A percentile compares a stretch with the other conserved stretches of the same genome.
Evolutionary conservation across 2,329 filamentous ascomycete species (phyloP).

Genomic region (Sporothrix inflata): DNA sequence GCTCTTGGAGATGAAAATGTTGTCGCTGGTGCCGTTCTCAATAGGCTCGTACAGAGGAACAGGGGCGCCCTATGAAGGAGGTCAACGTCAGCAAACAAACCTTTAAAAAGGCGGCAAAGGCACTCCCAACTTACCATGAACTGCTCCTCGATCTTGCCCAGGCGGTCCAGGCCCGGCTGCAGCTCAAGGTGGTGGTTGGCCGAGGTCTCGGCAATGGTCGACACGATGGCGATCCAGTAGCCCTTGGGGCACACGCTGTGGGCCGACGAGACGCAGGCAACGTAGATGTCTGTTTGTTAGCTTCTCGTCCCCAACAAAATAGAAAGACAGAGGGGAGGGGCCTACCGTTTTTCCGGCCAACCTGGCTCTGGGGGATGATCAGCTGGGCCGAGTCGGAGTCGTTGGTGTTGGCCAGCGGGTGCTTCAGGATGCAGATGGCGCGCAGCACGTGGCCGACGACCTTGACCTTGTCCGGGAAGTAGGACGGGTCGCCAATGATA

Average conservation of each 20-base stretch:
- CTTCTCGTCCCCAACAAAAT: not conserved
- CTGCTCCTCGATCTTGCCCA: conserved; percentile 93
- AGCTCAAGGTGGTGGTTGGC: conserved; percentile 97
- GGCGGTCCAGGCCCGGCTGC: conserved; percentile 85
- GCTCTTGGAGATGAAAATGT: conserved; percentile 97
- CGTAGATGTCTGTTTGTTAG: conserved; percentile 76
- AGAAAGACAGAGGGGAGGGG: not conserved
- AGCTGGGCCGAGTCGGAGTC: conserved; percentile 89
- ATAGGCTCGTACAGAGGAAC: conserved; percentile 94
- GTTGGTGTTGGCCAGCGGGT: conserved; percentile 87
- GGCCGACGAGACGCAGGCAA: conserved; percentile 90
- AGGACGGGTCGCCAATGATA: conserved; percentile 94
- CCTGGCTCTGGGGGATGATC: conserved; percentile 97
- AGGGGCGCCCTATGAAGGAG: conserved; percentile 63
- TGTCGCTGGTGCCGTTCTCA: conserved; percentile 79
- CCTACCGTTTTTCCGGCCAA: conserved; percentile 92
- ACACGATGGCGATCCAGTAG: conserved; percentile 98
- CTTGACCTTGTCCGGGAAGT: conserved; percentile 89
- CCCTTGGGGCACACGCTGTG: conserved; percentile 99
- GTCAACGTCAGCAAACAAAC: not conserved
- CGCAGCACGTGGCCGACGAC: conserved; percentile 89
- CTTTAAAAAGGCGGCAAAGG: not conserved
- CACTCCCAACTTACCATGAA: conserved; percentile 67
- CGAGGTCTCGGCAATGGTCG: conserved; percentile 88
- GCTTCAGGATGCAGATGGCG: conserved; percentile 96